A percentile compares a stretch with the other conserved stretches of the same genome.
phyloP scores from a whole-genome alignment of 306 rosid genomes.

The Abrus pulchellus region DNA sequence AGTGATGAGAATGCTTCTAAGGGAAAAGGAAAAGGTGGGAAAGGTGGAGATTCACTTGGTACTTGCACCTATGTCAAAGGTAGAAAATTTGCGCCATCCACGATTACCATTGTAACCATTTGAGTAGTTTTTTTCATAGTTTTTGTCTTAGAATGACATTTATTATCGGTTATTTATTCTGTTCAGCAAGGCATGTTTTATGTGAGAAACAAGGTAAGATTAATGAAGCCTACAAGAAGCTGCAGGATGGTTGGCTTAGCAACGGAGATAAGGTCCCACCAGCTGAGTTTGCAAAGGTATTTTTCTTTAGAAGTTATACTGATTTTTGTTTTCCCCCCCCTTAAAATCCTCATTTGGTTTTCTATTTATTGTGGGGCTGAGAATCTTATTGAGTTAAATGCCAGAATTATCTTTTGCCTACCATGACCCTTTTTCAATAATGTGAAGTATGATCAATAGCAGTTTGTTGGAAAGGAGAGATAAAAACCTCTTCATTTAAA shows the following conservation, averaged over 20 bases:
- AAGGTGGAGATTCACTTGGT: conserved; percentile 88
- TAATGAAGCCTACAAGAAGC: conserved; percentile 94
- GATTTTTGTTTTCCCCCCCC: background rate
- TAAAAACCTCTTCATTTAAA: background rate
- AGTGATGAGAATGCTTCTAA: conserved; percentile 79
- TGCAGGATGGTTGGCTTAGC: conserved; percentile 94
- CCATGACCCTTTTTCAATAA: background rate
- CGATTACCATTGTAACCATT: background rate
- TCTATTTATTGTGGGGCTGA: background rate
- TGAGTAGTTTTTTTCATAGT: conserved; percentile 5
- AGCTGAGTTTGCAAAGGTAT: conserved; percentile 93
- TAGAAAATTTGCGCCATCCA: conserved; percentile 36
- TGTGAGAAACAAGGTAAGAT: conserved; percentile 98
- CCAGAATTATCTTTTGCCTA: background rate
- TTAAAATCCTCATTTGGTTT: background rate
- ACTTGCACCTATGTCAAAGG: conserved; percentile 98
- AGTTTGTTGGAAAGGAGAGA: conserved; percentile 28
- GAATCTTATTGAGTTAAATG: conserved; percentile 1
- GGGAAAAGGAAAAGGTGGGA: conserved; percentile 89
- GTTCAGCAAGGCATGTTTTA: conserved; percentile 85
- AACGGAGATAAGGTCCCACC: conserved; percentile 97
- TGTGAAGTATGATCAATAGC: conserved; percentile 11
- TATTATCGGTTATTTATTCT: conserved; percentile 25
- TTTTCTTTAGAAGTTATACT: conserved; percentile 19
- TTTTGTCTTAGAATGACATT: conserved; percentile 5